Evolutionary conservation across 345 rosid species (phyloP).

Genomic region (Boechera stricta): DNA sequence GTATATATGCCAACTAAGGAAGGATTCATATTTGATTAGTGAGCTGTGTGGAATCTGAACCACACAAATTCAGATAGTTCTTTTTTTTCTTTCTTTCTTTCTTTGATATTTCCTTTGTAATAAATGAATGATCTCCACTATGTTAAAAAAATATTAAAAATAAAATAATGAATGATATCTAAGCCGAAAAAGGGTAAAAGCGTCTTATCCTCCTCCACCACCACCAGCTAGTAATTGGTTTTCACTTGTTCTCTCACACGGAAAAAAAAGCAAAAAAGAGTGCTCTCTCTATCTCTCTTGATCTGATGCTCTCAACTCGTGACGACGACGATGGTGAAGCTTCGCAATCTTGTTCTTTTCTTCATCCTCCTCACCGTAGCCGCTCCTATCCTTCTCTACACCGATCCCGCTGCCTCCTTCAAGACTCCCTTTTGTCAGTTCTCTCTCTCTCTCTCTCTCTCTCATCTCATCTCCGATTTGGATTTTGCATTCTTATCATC

Average conservation of each 20-base stretch:
- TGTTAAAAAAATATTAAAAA: too few relatives aligned
- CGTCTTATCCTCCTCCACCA: background rate
- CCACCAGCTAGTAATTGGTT: conserved; percentile 2
- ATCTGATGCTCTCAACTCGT: conserved; percentile 14
- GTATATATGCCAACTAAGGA: too few relatives aligned
- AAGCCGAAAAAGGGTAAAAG: background rate
- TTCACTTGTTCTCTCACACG: background rate
- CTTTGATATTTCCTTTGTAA: too few relatives aligned
- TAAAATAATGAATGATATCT: too few relatives aligned
- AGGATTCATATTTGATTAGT: too few relatives aligned
- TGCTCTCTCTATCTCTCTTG: conserved; percentile 7
- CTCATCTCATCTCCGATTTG: conserved; percentile 20
- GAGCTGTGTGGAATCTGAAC: too few relatives aligned
- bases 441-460: conserved; percentile 10
- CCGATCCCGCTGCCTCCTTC: conserved; percentile 57
- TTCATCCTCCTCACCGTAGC: conserved; percentile 70
- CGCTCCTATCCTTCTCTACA: conserved; percentile 81
- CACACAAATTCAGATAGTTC: too few relatives aligned
- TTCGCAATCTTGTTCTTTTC: conserved; percentile 67
- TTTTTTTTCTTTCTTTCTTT: too few relatives aligned
- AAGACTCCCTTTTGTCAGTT: conserved; percentile 52
- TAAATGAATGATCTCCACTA: too few relatives aligned
- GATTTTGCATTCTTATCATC: background rate
- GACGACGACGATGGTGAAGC: conserved; percentile 51
- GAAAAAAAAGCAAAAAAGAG: background rate